Evolutionary conservation across 2,329 filamentous ascomycete genomes (phyloP), one percentile per base, ranked within the genome.

Genomic region (Pseudocercospora crystallina): DNA sequence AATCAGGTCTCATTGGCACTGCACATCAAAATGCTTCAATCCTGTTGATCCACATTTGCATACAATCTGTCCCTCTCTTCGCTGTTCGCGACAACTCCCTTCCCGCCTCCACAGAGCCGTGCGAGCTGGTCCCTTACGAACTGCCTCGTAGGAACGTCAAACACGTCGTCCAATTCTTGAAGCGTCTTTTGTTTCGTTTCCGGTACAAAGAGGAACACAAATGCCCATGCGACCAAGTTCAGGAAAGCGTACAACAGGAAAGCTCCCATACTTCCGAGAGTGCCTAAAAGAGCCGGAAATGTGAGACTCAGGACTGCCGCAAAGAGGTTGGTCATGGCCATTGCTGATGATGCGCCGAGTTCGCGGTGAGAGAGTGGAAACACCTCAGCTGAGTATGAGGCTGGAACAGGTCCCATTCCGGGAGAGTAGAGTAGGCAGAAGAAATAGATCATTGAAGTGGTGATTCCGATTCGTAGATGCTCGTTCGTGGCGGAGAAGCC

Each of bases 211-310:
- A 70, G 73, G 55, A 69, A 72, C 64, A 66, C 76, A 68, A 64
- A 53, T 29, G 79, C 37, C 73, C 76, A 81, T 11, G 77, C 78
- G 32, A 81, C 72, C 9, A 80, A 54, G 62, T 80, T 81, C 71
- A 78, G 79, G 0, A 68, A 74, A 0, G 79, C 80, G 59, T 83
- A 82, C 71, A 77, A 81, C 3, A 73, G 71, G 54, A 82, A 61
- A 35, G 81, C 80, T 9, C 78, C 78, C 5, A 74, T 73, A 1
- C 77, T 72, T 9, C 70, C 77, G 69, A 82, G 73, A 7, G 70
- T 75, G 8, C 51, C 58, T 13, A 76, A 64, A 65, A 77, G 74
- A n/a, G 70, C 70, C 3, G 76, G 76, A 62, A 79, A 79, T 0
- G 75, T 68, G 44, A 69, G 49, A 42, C 59, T 60, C 11, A 69